These are phyloP conservation scores for Ceratorhiza oryzae-sativae DNA, from an alignment of 1,284 basidiomycete genomes.

Conservation along the genomic window DNA sequence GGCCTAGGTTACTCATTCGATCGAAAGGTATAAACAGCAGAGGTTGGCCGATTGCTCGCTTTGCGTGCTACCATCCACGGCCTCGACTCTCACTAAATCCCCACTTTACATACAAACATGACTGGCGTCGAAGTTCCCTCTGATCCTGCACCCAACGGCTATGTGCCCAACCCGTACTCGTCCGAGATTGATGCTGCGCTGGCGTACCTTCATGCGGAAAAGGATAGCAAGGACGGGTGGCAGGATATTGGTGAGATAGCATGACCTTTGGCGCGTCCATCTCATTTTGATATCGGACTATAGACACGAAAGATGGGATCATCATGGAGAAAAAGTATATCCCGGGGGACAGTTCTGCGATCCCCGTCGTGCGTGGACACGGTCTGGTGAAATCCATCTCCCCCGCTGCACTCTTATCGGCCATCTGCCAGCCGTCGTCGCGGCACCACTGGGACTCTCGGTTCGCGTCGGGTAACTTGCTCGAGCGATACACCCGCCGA, in stretches of 20 bases:
- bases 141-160: constrained; percentile 38
- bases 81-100: not conserved
- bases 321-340: constrained; percentile 43
- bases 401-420: constrained; percentile 37
- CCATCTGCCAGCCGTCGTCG: constrained; percentile 37
- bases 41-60: not conserved
- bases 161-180: constrained; percentile 36
- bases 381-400: constrained; percentile 39
- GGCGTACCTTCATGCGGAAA: constrained; percentile 39
- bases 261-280: not conserved
- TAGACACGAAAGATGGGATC: constrained; percentile 42
- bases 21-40: not conserved
- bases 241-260: constrained; percentile 39
- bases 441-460: constrained; percentile 42
- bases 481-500: constrained; percentile 38
- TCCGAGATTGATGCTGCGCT: constrained; percentile 39
- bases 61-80: not conserved
- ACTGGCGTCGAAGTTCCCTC: constrained; percentile 31
- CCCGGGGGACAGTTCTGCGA: constrained; percentile 40
- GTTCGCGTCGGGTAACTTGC: constrained; percentile 32
- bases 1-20: not conserved
- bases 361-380: constrained; percentile 42
- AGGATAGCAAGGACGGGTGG: constrained; percentile 43
- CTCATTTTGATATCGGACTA: not conserved
- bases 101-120: not conserved